Conservation (phyloP, 2,329 filamentous ascomycete genomes). For the Aspergillus ustus region DNA sequence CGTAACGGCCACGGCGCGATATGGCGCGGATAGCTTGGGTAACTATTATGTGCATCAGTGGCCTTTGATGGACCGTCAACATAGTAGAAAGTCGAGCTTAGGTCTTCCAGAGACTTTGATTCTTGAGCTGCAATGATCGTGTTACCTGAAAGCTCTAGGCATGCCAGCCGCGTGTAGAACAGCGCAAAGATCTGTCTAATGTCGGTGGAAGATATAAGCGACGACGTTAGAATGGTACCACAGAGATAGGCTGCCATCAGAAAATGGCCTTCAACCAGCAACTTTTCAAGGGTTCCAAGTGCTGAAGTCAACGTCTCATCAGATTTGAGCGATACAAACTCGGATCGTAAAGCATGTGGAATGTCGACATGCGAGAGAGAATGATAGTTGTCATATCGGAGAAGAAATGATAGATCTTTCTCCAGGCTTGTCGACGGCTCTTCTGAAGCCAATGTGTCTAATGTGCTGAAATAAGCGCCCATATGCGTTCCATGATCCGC, state of each 20-base stretch:
- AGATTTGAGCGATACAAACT: constrained; percentile 65
- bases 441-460: constrained; percentile 41
- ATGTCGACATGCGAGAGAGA: constrained; percentile 68
- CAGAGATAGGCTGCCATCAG: constrained; percentile 69
- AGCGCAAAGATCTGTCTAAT: constrained; percentile 72
- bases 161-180: constrained; percentile 80
- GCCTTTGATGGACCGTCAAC: constrained; percentile 35
- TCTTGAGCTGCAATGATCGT: constrained; percentile 70
- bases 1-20: constrained; percentile 88
- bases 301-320: constrained; percentile 57
- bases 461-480: constrained; percentile 36
- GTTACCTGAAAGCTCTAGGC: constrained; percentile 77
- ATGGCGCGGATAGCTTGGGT: constrained; percentile 68
- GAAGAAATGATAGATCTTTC: constrained; percentile 80
- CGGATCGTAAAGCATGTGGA: constrained; percentile 69
- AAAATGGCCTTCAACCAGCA: constrained; percentile 77
- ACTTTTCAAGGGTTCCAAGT: constrained; percentile 58
- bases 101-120: constrained; percentile 65
- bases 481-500: constrained; percentile 26
- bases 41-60: constrained; percentile 59
- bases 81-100: constrained; percentile 61
- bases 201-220: constrained; percentile 54
- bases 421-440: constrained; percentile 46
- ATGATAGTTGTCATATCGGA: constrained; percentile 82
- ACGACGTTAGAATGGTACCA: constrained; percentile 48